Evolutionary conservation across 2,329 filamentous ascomycete species (phyloP).

Genomic region (Xylogone sp.): DNA sequence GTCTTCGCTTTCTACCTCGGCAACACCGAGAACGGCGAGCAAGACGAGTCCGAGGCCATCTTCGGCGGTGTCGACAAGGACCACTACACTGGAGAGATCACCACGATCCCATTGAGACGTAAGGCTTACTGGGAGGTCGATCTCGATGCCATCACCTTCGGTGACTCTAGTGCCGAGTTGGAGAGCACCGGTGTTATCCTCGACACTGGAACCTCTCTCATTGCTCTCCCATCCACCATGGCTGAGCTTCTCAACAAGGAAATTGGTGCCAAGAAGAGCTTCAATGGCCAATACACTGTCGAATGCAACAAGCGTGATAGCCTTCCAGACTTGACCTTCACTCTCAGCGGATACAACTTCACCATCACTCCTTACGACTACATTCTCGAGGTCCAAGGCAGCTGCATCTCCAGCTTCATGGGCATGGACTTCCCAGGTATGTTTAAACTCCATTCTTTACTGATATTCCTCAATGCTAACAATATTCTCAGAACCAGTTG

Average conservation of each 20-base stretch:
- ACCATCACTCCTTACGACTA: constrained; percentile 87
- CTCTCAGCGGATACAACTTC: constrained; percentile 87
- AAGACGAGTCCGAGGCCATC: constrained; percentile 76
- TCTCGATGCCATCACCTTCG: constrained; percentile 86
- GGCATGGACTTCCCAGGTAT: constrained; percentile 84
- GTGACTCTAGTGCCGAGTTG: constrained; percentile 79
- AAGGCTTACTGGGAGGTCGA: constrained; percentile 99
- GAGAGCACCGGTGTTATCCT: constrained; percentile 95
- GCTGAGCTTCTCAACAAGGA: constrained; percentile 96
- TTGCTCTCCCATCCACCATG: constrained; percentile 85
- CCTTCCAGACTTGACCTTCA: constrained; percentile 90
- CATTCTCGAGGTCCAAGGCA: constrained; percentile 91
- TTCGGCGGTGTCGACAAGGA: constrained; percentile 86
- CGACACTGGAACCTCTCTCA: constrained; percentile 96
- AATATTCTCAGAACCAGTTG: constrained; percentile 78
- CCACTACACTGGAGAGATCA: constrained; percentile 81
- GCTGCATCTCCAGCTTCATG: constrained; percentile 96
- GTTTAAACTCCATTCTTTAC: constrained; percentile 78
- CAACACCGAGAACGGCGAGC: constrained; percentile 61
- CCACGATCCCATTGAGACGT: constrained; percentile 89
- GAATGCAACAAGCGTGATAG: constrained; percentile 80
- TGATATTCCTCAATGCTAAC: constrained; percentile 65
- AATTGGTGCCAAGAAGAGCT: constrained; percentile 97
- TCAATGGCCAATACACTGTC: constrained; percentile 92
- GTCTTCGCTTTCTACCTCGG: constrained; percentile 97